phyloP scores from a whole-genome alignment of 805 yeast genomes.

The Cyberlindnera xylosilytica region DNA sequence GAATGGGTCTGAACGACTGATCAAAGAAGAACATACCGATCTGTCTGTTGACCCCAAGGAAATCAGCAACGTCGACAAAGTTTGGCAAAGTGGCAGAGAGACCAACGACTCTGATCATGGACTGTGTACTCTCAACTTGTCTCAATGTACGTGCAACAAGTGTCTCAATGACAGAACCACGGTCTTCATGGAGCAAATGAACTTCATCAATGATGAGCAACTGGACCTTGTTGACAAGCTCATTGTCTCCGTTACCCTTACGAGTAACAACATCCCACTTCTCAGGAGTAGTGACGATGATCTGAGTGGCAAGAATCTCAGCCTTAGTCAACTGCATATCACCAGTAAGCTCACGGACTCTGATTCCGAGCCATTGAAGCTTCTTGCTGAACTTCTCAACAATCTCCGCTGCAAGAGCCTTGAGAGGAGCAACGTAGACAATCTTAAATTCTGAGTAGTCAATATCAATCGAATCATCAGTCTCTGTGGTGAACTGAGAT shows the following conservation, averaged over 20 bases:
- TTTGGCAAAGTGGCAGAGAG: constrained; percentile 93
- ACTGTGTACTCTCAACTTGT: constrained; percentile 92
- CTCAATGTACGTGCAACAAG: constrained; percentile 90
- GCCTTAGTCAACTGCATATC: constrained; percentile 88
- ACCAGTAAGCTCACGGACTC: constrained; percentile 87
- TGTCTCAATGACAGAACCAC: constrained; percentile 97
- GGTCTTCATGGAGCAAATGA: constrained; percentile 92
- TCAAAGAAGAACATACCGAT: constrained; percentile 95
- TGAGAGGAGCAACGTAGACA: constrained; percentile 88
- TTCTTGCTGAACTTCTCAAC: constrained; percentile 83
- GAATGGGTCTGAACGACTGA: constrained; percentile 89
- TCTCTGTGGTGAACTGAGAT: constrained; percentile 60
- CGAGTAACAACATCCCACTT: constrained; percentile 98
- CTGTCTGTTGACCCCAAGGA: constrained; percentile 83
- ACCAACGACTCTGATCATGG: constrained; percentile 92
- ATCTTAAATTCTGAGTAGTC: constrained; percentile 85
- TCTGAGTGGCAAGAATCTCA: constrained; percentile 78
- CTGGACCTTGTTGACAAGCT: constrained; percentile 78
- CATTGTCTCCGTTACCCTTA: constrained; percentile 85
- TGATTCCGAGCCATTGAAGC: constrained; percentile 79
- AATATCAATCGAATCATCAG: constrained; percentile 54
- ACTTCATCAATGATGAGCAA: constrained; percentile 93
- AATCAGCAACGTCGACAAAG: constrained; percentile 90
- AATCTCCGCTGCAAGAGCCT: constrained; percentile 94
- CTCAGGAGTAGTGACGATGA: constrained; percentile 92